Base-by-base conservation (phyloP, 2,329 filamentous ascomycete genomes). In the Penicillium concentricum region DNA sequence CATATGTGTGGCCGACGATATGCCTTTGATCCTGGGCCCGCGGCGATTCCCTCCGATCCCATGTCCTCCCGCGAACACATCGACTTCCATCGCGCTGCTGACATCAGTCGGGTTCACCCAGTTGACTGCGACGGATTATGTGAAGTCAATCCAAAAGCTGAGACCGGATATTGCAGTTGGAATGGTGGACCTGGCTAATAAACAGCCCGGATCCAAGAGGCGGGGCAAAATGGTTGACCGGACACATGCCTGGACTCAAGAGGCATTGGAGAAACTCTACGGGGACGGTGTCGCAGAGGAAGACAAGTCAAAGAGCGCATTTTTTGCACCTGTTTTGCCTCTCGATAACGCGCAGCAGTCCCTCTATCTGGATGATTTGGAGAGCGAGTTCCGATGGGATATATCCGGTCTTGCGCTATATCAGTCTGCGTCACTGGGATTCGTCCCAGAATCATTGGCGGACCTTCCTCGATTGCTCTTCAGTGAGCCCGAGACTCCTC, bases 71-170 rank as follows among this genome's bases (percentile, higher is more conserved):
- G 79, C 86, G 61, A 92, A 94, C 71, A 87, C 86, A 9, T 84
- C 87, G 60, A 84, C 83, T 38, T 83, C 86, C 45, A 81, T 97
- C 41, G 86, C 89, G 18, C 82, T 97, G 46, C 87, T 90, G 70
- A 96, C 94, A 2, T 93, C 92, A 0, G 90, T 91, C 1, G 94
- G 94, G 30, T 96, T 95, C 75, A 84, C 85, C 59, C 81, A 84
- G 55, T 78, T 97, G 34, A 82, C 84, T 32, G 84, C 86, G 0
- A 79, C 84, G 7, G 84, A 89, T 52, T 97, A 94, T 75, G 79
- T 82, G 34, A 78, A 84, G 6, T 86, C 86, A 18, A 79, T 89
- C 2, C 75, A 82, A 57, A 81, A 78, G n/a, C 76, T 96, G 35
- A 80, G 81, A 50, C 91, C 93, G 0, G 93, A 99, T 69, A 87